phyloP scores from a whole-genome alignment of 768 basidiomycete species.

The Tremella yokohamensis region DNA sequence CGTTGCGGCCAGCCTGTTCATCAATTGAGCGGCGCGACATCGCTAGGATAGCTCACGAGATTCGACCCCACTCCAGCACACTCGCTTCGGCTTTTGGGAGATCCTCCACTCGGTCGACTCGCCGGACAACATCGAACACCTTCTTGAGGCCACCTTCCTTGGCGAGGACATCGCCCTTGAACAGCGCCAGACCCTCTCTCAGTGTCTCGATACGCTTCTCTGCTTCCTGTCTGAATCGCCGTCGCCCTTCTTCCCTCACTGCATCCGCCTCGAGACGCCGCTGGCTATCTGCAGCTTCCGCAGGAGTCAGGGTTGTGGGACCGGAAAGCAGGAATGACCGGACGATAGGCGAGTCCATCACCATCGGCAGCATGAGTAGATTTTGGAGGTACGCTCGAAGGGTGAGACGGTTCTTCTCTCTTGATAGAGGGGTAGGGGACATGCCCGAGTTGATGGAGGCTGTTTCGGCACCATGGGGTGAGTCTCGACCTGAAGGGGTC shows the following conservation, averaged over 20 bases:
- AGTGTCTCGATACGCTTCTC: conserved; percentile 79
- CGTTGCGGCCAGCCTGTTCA: conserved; percentile 79
- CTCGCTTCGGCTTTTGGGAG: conserved; percentile 81
- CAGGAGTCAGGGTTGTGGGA: conserved; percentile 63
- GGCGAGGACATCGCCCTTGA: conserved; percentile 88
- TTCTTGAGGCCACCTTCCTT: conserved; percentile 65
- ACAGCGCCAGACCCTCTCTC: conserved; percentile 73
- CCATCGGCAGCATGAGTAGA: conserved; percentile 64
- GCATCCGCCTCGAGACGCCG: conserved; percentile 83
- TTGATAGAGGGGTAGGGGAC: conserved; percentile 58
- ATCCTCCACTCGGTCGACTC: conserved; percentile 68
- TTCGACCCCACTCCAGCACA: conserved; percentile 92
- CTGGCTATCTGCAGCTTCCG: conserved; percentile 74
- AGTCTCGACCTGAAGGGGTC: conserved; percentile 9
- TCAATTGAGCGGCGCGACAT: neutral
- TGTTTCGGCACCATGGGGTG: conserved; percentile 2
- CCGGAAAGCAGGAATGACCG: conserved; percentile 77
- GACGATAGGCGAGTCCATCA: conserved; percentile 83
- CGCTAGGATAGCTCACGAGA: conserved; percentile 68
- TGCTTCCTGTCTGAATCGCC: conserved; percentile 80
- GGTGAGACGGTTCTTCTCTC: conserved; percentile 94
- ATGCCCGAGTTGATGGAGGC: conserved; percentile 7
- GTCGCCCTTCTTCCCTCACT: conserved; percentile 79
- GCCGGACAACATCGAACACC: conserved; percentile 83
- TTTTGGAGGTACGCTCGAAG: conserved; percentile 86